Evolutionary conservation across 257 asterid genomes (phyloP).

Genomic region (Buddleja alternifolia): DNA sequence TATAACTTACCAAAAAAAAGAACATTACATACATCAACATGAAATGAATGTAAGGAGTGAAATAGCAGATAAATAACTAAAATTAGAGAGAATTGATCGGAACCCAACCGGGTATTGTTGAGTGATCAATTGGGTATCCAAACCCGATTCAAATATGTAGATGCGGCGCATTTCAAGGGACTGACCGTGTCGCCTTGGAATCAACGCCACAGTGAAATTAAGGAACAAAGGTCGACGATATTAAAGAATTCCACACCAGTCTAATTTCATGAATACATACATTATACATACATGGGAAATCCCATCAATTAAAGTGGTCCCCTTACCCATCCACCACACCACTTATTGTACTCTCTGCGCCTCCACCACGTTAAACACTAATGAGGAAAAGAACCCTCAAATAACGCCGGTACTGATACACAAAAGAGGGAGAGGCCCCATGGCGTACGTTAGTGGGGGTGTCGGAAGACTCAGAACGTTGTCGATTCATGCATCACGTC

Average conservation of each 20-base stretch:
- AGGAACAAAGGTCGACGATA: no score
- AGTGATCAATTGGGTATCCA: no score
- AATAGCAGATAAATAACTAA: no score
- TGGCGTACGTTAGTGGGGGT: constrained; percentile 38
- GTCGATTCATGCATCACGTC: background rate
- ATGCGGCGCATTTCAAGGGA: constrained; percentile 32
- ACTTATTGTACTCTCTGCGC: background rate
- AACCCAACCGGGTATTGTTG: no score
- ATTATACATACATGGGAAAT: background rate
- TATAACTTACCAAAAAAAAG: no score
- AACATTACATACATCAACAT: no score
- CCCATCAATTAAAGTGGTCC: background rate
- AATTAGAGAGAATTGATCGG: no score
- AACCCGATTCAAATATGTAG: no score
- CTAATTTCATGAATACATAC: no score
- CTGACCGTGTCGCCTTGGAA: constrained; percentile 25
- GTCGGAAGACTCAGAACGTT: constrained; percentile 4
- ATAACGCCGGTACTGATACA: constrained; percentile 34
- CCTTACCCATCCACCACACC: background rate
- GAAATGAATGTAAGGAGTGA: no score
- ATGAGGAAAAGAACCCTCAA: constrained; percentile 34
- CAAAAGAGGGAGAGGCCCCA: background rate
- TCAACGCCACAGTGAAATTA: constrained; percentile 35
- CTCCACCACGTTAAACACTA: constrained; percentile 11
- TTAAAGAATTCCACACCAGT: no score